Evolutionary conservation across 495 filamentous ascomycete genomes (phyloP).

Genomic region (Pseudomonodictys pantanalensis): DNA sequence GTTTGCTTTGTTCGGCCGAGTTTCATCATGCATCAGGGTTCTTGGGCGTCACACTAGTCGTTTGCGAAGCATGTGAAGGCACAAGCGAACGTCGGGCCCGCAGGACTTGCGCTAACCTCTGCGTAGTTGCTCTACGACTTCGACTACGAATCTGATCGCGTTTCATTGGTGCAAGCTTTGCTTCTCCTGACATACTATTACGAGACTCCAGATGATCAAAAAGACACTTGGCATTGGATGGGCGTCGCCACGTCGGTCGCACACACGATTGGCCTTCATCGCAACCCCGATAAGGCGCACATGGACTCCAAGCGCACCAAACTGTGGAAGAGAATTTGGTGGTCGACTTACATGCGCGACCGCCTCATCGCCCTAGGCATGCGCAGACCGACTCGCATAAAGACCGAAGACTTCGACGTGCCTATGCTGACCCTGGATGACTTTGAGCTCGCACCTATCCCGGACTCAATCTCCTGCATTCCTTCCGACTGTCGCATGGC

Average conservation of each 20-base stretch:
- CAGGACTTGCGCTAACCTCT: conserved; percentile 11
- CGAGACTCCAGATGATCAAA: conserved; percentile 41
- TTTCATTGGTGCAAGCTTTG: conserved; percentile 77
- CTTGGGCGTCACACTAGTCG: conserved; percentile 14
- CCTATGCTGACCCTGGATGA: conserved; percentile 80
- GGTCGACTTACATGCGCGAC: conserved; percentile 90
- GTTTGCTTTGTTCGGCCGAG: conserved; percentile 4
- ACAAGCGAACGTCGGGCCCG: not conserved
- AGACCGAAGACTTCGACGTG: conserved; percentile 85
- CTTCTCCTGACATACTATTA: conserved; percentile 67
- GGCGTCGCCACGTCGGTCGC: conserved; percentile 39
- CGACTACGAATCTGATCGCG: conserved; percentile 78
- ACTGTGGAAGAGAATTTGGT: conserved; percentile 91
- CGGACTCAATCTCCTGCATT: conserved; percentile 60
- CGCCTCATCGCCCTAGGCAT: conserved; percentile 84
- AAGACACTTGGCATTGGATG: conserved; percentile 44
- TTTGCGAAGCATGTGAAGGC: not conserved
- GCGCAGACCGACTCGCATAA: conserved; percentile 83
- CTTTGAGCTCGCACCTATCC: conserved; percentile 70
- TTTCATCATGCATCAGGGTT: not conserved
- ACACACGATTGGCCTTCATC: conserved; percentile 40
- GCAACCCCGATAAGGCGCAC: conserved; percentile 67
- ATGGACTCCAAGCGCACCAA: conserved; percentile 68
- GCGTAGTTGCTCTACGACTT: conserved; percentile 72
- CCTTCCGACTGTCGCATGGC: conserved; percentile 63